Base-by-base conservation (phyloP, 2,329 filamentous ascomycete species). In the Trichothecium roseum region DNA sequence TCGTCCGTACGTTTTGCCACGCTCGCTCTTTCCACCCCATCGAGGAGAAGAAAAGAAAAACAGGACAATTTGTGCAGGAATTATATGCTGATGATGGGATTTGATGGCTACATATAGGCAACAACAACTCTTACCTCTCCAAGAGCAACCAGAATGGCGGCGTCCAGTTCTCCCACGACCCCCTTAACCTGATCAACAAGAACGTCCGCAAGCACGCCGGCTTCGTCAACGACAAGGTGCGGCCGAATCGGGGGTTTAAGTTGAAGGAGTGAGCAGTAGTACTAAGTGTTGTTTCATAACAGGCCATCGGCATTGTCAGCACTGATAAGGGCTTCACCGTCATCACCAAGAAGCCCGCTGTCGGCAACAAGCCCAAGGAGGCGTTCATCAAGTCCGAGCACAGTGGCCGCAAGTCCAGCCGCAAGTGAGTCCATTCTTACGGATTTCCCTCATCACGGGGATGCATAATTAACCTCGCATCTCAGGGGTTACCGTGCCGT, bases 191-290 rank as follows among this genome's bases (percentile, higher is more conserved):
- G 66, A 74, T 69, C 63, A 96, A 95, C 81, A 72, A 81, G 68
- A 82, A 94, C 74, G 80, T 75, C 54, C 83, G 85, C 71, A 96
- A 94, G 85, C 77, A 94, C 66, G 84, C 84, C 55, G 91, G 91
- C 57, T 93, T 87, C 66, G 78, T 85, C 66, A 94, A 94, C 73
- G 76, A 81, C 63, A 91, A 94, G 84, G 86, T 91, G 82, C 50
- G 44, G 42, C 6, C 20, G 20, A 24, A 10, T 24, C 20, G 20
- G 10, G 20, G 6, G 6, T 2, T 12, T 5, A n/a, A n/a, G 7
- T 8, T n/a, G 16, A 16, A 31, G 14, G 30, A 41, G 45, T 43
- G 44, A 44, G 15, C 4, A 9, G 18, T n/a, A 4, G 31, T 14
- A 26, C 31, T 35, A 50, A 40, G 49, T 42, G 47, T 37, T 20